Conservation (phyloP, 1,284 basidiomycete species). For the Wolfiporia cocos region DNA sequence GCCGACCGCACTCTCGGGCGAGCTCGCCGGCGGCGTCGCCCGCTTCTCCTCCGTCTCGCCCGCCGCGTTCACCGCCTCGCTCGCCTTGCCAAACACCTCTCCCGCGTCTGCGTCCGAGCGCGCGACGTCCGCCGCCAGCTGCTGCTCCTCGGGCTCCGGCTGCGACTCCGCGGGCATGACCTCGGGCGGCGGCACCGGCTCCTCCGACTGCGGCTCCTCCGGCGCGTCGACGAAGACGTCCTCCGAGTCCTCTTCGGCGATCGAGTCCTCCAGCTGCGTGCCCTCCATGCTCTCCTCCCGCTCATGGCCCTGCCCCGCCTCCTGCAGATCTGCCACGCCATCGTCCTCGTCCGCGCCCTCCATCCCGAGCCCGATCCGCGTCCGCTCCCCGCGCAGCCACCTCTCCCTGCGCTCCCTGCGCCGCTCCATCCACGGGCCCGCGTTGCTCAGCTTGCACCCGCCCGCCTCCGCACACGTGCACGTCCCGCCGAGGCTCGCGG, state of each 20-base stretch:
- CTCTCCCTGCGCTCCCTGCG: slow-evolving; percentile 44
- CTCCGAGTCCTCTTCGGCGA: neutral
- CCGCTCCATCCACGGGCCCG: slow-evolving; percentile 65
- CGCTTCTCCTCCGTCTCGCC: neutral
- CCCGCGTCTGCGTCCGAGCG: neutral
- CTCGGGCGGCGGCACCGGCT: neutral
- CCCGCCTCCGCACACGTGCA: slow-evolving; percentile 50
- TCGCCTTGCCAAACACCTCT: slow-evolving; percentile 1
- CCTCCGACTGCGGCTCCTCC: no score
- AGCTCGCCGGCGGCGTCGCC: neutral
- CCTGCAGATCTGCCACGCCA: no score
- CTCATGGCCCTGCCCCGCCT: no score
- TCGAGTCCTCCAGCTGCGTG: neutral
- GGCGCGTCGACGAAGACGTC: no score
- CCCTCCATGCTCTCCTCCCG: neutral
- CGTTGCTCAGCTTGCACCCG: slow-evolving; percentile 55
- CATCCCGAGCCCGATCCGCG: slow-evolving; percentile 12
- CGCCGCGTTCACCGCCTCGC: neutral
- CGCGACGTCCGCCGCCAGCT: neutral
- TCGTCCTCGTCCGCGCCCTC: slow-evolving; percentile 11
- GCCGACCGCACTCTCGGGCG: slow-evolving; percentile 2
- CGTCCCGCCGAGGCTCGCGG: slow-evolving; percentile 34
- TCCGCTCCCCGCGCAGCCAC: slow-evolving; percentile 26
- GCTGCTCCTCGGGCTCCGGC: neutral
- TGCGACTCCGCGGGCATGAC: neutral